phyloP scores from a whole-genome alignment of 352 stramenopile species.

The Peronospora destructor region DNA sequence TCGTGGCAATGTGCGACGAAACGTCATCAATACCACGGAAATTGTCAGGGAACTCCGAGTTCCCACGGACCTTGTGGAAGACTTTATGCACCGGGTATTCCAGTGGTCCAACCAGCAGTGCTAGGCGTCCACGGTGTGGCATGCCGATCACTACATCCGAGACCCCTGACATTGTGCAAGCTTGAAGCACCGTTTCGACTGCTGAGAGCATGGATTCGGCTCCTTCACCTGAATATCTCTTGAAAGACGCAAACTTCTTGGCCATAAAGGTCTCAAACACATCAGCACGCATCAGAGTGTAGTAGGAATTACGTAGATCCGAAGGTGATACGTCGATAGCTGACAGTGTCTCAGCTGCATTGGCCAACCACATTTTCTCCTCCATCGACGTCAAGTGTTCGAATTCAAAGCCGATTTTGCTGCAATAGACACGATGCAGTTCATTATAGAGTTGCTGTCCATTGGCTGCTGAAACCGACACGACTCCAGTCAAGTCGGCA shows the following conservation, averaged over 20 bases:
- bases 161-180: slow-evolving; percentile 37
- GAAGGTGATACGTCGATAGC: slow-evolving; percentile 42
- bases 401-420: slow-evolving; percentile 80
- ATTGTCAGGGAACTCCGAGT: slow-evolving; percentile 60
- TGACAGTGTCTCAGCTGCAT: slow-evolving; percentile 42
- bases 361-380: slow-evolving; percentile 67
- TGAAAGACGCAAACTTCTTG: slow-evolving; percentile 83
- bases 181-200: slow-evolving; percentile 62
- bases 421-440: slow-evolving; percentile 58
- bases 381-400: slow-evolving; percentile 50
- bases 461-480: slow-evolving; percentile 22
- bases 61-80: slow-evolving; percentile 74
- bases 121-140: slow-evolving; percentile 77
- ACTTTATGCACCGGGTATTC: slow-evolving; percentile 81
- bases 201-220: slow-evolving; percentile 75
- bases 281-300: slow-evolving; percentile 69
- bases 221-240: slow-evolving; percentile 83
- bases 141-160: slow-evolving; percentile 83
- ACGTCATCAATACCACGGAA: slow-evolving; percentile 76
- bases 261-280: slow-evolving; percentile 83
- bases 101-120: slow-evolving; percentile 62
- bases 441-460: slow-evolving; percentile 55
- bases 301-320: slow-evolving; percentile 72
- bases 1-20: slow-evolving; percentile 79
- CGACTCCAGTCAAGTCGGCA: slow-evolving; percentile 18